Percentiles rank a stretch among this genome's conserved stretches.
Conservation (phyloP, 164 flowering plant species). For the Pachysandra terminalis region DNA sequence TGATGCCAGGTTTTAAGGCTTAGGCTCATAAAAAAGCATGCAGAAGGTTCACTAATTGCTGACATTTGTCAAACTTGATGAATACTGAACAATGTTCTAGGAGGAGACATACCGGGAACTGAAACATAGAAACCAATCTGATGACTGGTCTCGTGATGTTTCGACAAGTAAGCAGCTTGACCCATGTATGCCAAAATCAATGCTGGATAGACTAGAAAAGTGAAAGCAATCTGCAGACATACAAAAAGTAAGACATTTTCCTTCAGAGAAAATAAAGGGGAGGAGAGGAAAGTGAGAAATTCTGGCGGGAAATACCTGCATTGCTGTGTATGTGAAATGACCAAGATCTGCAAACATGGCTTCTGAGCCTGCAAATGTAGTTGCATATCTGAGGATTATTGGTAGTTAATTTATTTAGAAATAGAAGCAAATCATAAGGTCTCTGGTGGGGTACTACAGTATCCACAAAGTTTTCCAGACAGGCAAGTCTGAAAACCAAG, state of each 20-base stretch:
- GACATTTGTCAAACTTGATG: too few relatives aligned
- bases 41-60: too few relatives aligned
- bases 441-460: too few relatives aligned
- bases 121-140: slow-evolving; percentile 75
- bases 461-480: too few relatives aligned
- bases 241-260: neutral
- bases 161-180: slow-evolving; percentile 89
- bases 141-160: slow-evolving; percentile 53
- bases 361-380: slow-evolving; percentile 57
- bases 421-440: neutral
- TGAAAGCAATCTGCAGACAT: slow-evolving; percentile 80
- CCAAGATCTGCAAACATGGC: slow-evolving; percentile 90
- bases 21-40: neutral
- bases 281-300: neutral
- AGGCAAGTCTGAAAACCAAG: too few relatives aligned
- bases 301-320: slow-evolving; percentile 36
- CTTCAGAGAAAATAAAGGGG: neutral
- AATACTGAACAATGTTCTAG: too few relatives aligned
- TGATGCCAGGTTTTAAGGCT: neutral
- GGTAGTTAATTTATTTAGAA: neutral
- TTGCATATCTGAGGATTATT: neutral
- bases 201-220: slow-evolving; percentile 86
- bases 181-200: slow-evolving; percentile 94
- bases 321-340: slow-evolving; percentile 62
- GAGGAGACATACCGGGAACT: slow-evolving; percentile 66